phyloP scores from a whole-genome alignment of 2,329 filamentous ascomycete genomes.

The Diaporthe ampelina region DNA sequence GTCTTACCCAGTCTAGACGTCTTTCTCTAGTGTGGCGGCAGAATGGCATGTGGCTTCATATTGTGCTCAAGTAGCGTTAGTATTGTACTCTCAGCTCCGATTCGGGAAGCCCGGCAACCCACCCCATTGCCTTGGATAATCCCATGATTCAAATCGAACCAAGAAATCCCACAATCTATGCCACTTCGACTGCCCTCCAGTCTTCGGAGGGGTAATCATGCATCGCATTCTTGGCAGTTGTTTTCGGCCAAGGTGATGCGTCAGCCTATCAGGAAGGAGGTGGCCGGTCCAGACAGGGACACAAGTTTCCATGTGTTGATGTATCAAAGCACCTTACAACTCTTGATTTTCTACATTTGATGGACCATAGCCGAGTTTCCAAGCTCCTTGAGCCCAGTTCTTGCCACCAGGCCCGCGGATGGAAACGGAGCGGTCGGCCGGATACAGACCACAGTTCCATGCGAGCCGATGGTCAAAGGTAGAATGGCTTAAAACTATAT shows the following conservation, averaged over 20 bases:
- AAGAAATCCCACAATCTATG: too few relatives aligned
- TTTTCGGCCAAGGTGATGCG: too few relatives aligned
- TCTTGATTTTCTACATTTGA: not conserved
- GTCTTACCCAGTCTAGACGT: too few relatives aligned
- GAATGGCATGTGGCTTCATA: conserved; percentile 22
- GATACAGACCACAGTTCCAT: not conserved
- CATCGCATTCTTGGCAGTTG: too few relatives aligned
- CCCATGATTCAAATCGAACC: too few relatives aligned
- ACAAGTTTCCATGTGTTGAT: too few relatives aligned
- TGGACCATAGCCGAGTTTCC: too few relatives aligned
- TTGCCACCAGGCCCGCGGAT: not conserved
- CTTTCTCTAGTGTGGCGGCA: conserved; percentile 22
- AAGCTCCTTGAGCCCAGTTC: not conserved
- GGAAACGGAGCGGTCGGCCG: not conserved
- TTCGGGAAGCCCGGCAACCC: not conserved
- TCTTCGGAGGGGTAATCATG: not conserved
- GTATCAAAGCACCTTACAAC: too few relatives aligned
- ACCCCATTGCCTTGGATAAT: not conserved
- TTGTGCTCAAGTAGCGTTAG: conserved; percentile 35
- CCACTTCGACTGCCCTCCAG: too few relatives aligned
- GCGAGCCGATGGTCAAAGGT: not conserved
- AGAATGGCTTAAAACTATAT: not conserved
- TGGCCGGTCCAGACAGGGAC: too few relatives aligned
- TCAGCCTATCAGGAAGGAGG: too few relatives aligned
- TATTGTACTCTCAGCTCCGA: conserved; percentile 31